A percentile compares a stretch with the other conserved stretches of the same genome.
These are phyloP conservation scores for Pseudogymnoascus sp. DNA, from an alignment of 2,329 filamentous ascomycete species.

Conservation along the genomic window DNA sequence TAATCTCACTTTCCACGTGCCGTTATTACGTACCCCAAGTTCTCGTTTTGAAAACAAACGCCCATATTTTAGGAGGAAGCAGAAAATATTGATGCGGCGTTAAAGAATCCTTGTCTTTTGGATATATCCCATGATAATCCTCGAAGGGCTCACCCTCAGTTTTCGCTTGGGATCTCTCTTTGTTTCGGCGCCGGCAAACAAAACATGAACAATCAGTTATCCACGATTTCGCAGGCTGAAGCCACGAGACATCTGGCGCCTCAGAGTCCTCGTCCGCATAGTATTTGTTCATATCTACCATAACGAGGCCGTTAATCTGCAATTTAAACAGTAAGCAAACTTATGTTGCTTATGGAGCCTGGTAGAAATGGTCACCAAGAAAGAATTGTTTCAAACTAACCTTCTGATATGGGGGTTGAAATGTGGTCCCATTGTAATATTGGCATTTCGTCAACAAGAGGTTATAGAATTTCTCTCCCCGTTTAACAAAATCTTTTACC, in stretches of 20 bases:
- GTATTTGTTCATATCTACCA: constrained; percentile 10
- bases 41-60: constrained; percentile 11
- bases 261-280: neutral
- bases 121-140: neutral
- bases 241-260: neutral
- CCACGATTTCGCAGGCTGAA: neutral
- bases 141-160: neutral
- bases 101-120: neutral
- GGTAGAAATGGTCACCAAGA: neutral
- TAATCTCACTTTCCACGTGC: neutral
- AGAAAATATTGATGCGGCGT: constrained; percentile 6
- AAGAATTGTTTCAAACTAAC: neutral
- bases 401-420: neutral
- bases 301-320: constrained; percentile 9
- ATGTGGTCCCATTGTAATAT: constrained; percentile 11
- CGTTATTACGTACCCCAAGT: constrained; percentile 11
- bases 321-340: neutral
- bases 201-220: constrained; percentile 1
- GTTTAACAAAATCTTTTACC: neutral
- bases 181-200: neutral
- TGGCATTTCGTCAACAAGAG: constrained; percentile 7
- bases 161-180: neutral
- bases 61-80: constrained; percentile 5
- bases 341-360: neutral
- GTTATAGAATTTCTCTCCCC: constrained; percentile 8